phyloP scores from a whole-genome alignment of 305 asterid species.

The Fraxinus sp. region DNA sequence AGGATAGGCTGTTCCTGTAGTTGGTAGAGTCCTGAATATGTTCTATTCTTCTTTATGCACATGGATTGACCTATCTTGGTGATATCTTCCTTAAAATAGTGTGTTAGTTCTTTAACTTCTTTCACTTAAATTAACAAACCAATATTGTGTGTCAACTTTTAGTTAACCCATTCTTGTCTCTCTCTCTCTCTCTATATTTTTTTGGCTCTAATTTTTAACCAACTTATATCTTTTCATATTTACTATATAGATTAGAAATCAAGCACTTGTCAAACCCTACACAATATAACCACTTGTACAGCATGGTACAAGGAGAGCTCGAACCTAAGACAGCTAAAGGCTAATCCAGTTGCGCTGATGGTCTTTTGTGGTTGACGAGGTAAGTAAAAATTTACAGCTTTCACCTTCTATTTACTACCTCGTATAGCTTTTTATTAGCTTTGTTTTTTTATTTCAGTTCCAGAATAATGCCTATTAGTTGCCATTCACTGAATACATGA shows the following conservation, averaged over 20 bases:
- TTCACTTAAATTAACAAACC: background rate
- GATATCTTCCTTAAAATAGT: background rate
- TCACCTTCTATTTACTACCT: constrained; percentile 9
- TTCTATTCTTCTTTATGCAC: background rate
- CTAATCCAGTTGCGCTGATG: constrained; percentile 94
- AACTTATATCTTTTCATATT: constrained; percentile 9
- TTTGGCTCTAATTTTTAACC: background rate
- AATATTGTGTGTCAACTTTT: background rate
- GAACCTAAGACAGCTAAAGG: constrained; percentile 85
- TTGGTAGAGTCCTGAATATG: background rate
- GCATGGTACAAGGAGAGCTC: constrained; percentile 87
- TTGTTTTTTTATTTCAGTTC: constrained; percentile 10
- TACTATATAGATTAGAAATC: constrained; percentile 73
- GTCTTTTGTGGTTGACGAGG: constrained; percentile 99
- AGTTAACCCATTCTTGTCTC: constrained; percentile 4
- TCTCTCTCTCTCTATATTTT: background rate
- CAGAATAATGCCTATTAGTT: background rate
- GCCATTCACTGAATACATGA: background rate
- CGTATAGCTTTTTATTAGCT: background rate
- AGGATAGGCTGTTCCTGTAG: background rate
- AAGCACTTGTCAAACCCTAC: constrained; percentile 68
- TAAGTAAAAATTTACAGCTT: constrained; percentile 24
- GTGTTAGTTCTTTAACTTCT: background rate
- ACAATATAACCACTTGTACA: constrained; percentile 63
- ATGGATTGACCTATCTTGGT: background rate